Evolutionary conservation across 768 basidiomycete species (phyloP).

Genomic region (Serendipita sp.): DNA sequence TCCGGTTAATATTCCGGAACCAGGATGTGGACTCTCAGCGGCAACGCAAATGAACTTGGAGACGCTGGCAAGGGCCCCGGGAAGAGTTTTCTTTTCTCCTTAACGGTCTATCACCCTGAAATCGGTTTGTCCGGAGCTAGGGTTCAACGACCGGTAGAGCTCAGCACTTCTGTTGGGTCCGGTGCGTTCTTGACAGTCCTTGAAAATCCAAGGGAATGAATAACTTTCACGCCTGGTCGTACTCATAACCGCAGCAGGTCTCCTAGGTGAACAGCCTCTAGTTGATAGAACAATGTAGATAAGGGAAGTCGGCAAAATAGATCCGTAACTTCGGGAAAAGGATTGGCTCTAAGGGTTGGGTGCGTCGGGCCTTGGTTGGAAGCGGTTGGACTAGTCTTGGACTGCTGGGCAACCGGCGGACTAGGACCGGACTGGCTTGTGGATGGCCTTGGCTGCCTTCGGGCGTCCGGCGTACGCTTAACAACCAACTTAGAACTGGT

Average conservation of each 20-base stretch:
- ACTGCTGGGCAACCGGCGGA: constrained; percentile 45
- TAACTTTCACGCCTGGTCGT: constrained; percentile 54
- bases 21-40: constrained; percentile 53
- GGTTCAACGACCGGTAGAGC: constrained; percentile 59
- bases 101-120: constrained; percentile 57
- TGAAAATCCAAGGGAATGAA: constrained; percentile 66
- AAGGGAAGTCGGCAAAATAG: constrained; percentile 70
- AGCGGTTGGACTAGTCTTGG: constrained; percentile 52
- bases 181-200: constrained; percentile 60
- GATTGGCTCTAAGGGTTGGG: constrained; percentile 68
- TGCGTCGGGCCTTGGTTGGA: constrained; percentile 60
- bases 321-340: constrained; percentile 68
- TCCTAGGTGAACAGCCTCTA: constrained; percentile 71
- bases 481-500: constrained; percentile 61
- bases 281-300: constrained; percentile 67
- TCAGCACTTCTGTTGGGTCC: constrained; percentile 52
- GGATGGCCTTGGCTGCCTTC: constrained; percentile 37
- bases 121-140: constrained; percentile 59
- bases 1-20: constrained; percentile 65
- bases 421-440: constrained; percentile 24
- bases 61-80: constrained; percentile 49
- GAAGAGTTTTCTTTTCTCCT: constrained; percentile 70
- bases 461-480: constrained; percentile 46
- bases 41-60: constrained; percentile 50
- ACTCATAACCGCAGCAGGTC: constrained; percentile 69